Evolutionary conservation across 1,284 basidiomycete species (phyloP), one percentile per base, ranked within the genome.

Genomic region (Ceratorhiza oryzae-sativae): DNA sequence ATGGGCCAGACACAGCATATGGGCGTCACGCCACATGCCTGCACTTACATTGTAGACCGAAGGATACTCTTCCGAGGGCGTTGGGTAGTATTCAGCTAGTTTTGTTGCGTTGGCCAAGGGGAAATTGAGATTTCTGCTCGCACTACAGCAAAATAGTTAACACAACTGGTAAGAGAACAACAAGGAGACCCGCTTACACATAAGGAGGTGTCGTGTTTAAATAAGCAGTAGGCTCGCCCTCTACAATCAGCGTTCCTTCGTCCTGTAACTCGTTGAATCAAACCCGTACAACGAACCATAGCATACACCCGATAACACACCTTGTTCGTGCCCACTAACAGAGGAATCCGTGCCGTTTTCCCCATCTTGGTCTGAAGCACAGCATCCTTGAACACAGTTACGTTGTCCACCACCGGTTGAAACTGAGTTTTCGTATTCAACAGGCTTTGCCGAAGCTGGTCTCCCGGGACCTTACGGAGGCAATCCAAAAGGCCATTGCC

Each of bases 21-120:
- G 82, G 12, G 82, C 83, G 71, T 83, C 83, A 56, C 82, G 77
- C 83, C 82, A 84, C 75, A 84, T 83, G 13, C 77, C 77, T 4
- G 79, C 75, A 23, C 79, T 77, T n/a, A 78, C 79, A 71, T 80
- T 79, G 75, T 76, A 79, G 13, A 77, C 76, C 2, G 75, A 74
- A 1, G 79, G 79, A 65, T 77, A 80, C 9, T 72, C 68, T 9
- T 62, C 62, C 2, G 78, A 80, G 2, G 78, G 79, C n/a, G 72
- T 73, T 4, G 78, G 79, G 67, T 80, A 80, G 39, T 79, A 70
- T 20, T 75, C 72, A 39, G 76, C 39, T 53, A 79, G 70, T 34
- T 74, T 62, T n/a, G 77, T 73, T 87, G 89, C 77, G 88, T 87
- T 68, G 87, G 88, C 72, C 88, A 89, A 80, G 89, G 88, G 89